These are phyloP conservation scores for Mucor saturninus DNA, from an alignment of 371 early-diverging fungal genomes.

Conservation along the genomic window DNA sequence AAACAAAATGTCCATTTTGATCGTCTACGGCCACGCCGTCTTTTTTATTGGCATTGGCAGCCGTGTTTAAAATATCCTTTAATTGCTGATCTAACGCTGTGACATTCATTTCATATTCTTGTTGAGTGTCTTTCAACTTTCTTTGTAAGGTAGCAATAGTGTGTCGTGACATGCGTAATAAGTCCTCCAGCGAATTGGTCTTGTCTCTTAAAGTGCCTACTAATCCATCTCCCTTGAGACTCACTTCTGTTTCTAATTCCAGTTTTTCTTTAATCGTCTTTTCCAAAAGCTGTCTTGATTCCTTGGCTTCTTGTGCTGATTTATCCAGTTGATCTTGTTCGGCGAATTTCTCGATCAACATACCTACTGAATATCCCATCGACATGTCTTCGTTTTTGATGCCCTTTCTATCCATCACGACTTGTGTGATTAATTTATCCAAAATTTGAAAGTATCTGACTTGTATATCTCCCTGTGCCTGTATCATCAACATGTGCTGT, in stretches of 20 bases:
- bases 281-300: slow-evolving; percentile 55
- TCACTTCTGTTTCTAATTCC: slow-evolving; percentile 76
- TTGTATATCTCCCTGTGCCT: slow-evolving; percentile 64
- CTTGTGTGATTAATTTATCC: slow-evolving; percentile 78
- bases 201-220: slow-evolving; percentile 78
- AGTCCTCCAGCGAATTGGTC: slow-evolving; percentile 77
- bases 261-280: slow-evolving; percentile 60
- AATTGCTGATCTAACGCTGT: slow-evolving; percentile 74
- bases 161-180: slow-evolving; percentile 79
- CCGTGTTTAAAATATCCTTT: slow-evolving; percentile 64
- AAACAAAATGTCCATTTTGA: slow-evolving; percentile 26
- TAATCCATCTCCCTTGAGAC: slow-evolving; percentile 73
- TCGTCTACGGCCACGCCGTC: slow-evolving; percentile 48
- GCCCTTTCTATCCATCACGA: slow-evolving; percentile 81
- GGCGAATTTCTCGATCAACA: slow-evolving; percentile 78
- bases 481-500: slow-evolving; percentile 78
- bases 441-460: slow-evolving; percentile 82
- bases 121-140: slow-evolving; percentile 70
- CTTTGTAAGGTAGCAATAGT: slow-evolving; percentile 78
- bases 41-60: slow-evolving; percentile 58
- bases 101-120: slow-evolving; percentile 70
- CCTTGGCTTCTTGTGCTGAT: slow-evolving; percentile 73
- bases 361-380: slow-evolving; percentile 69
- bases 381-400: slow-evolving; percentile 64
- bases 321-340: slow-evolving; percentile 78